These are phyloP conservation scores for Alternaria consortialis DNA, from an alignment of 2,329 filamentous ascomycete genomes.

Conservation along the genomic window DNA sequence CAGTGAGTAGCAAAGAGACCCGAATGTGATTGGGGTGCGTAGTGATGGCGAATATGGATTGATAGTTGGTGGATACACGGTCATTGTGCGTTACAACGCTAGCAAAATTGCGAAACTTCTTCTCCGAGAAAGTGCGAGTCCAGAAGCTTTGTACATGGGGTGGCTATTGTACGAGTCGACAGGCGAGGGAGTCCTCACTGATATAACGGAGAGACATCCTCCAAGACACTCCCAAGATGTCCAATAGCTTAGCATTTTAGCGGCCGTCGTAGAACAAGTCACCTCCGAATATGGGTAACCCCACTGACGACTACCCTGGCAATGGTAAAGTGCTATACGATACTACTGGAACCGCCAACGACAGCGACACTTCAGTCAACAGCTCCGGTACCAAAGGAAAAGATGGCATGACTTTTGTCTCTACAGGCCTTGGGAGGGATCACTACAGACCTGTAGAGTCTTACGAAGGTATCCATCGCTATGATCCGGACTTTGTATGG, in stretches of 20 bases:
- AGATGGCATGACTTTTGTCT: slow-evolving; percentile 48
- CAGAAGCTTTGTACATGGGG: neutral
- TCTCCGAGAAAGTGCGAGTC: neutral
- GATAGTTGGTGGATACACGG: slow-evolving; percentile 3
- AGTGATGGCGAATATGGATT: neutral
- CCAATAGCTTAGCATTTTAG: slow-evolving; percentile 4
- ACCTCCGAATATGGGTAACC: slow-evolving; percentile 1
- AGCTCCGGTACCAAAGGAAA: slow-evolving; percentile 18
- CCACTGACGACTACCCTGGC: slow-evolving; percentile 15
- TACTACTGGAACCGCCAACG: slow-evolving; percentile 28
- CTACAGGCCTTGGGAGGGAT: slow-evolving; percentile 43
- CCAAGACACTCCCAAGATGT: slow-evolving; percentile 14
- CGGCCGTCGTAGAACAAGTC: slow-evolving; percentile 13
- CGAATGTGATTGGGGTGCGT: neutral
- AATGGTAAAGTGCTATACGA: slow-evolving; percentile 32
- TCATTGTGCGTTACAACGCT: slow-evolving; percentile 1
- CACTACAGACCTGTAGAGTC: slow-evolving; percentile 62
- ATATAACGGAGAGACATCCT: slow-evolving; percentile 15
- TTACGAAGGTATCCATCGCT: slow-evolving; percentile 69
- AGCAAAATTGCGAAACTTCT: slow-evolving; percentile 7
- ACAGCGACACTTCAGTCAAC: slow-evolving; percentile 26
- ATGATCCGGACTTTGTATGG: slow-evolving; percentile 67
- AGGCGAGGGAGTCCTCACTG: neutral
- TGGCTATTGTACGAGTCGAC: neutral
- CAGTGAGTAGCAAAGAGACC: neutral